Base-by-base conservation (phyloP, 2,329 filamentous ascomycete genomes). In the Epicoccum nigrum region DNA sequence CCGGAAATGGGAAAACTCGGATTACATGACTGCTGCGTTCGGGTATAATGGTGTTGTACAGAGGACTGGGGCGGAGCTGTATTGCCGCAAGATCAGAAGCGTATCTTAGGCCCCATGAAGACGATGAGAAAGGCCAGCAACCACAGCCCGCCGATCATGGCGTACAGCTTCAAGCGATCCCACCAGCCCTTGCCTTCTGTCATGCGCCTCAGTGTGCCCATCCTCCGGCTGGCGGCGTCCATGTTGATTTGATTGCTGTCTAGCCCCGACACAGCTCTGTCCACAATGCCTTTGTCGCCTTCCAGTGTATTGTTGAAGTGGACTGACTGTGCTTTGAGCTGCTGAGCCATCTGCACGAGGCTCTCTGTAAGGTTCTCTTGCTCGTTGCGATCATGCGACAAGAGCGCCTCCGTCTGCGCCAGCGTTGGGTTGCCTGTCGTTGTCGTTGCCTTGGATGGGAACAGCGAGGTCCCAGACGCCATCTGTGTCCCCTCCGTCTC, bases 171-270 rank as follows among this genome's bases (percentile, higher is more conserved):
- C 78, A 96, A 83, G 44, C 92, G 78, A 5, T 88, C 92, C 85
- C 83, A 91, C 88, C 89, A 95, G 0, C 92, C 92, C 69, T 88
- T 87, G 3, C 92, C 92, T 76, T 97, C 93, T 13, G 88, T 91
- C 86, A 96, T 91, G 44, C 82, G 82, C 61, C 84, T 80, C 68
- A 97, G 73, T 64, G 83, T 81, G 1, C 89, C 87, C 90, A 97
- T 95, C 56, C 85, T 79, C 57, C 84, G 83, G 45, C 85, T 85
- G 3, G 92, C 91, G 1, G 85, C 83, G 54, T 92, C 86, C 82
- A 97, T 88, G 15, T 86, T 86, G 37, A 81, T 76, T 52, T 88
- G 86, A 63, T 88, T 95, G 71, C 85, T 86, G 65, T 92, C 89
- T 62, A 97, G 81, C 0, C 89, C 90, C 48, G 87, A 81, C 1